phyloP scores from a whole-genome alignment of 176 grass and related monocot species.

The Phoenix dactylifera region DNA sequence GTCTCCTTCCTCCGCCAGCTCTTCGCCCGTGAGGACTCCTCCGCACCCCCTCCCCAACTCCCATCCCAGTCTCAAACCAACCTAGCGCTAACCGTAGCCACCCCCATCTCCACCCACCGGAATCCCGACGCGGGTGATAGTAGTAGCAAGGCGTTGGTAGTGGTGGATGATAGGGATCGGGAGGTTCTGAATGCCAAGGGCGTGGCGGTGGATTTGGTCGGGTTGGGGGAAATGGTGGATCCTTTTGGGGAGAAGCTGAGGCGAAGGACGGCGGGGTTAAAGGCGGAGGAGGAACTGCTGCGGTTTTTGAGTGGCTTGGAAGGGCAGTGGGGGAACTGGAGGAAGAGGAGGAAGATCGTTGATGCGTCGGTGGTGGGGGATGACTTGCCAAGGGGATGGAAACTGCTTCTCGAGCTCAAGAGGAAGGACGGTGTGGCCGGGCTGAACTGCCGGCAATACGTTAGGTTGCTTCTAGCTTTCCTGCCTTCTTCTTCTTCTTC shows the following conservation, averaged over 20 bases:
- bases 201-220: conserved; percentile 49
- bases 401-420: conserved; percentile 68
- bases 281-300: conserved; percentile 44
- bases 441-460: conserved; percentile 50
- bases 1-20: conserved; percentile 17
- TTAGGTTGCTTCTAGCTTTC: conserved; percentile 37
- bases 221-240: conserved; percentile 33
- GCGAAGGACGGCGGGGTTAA: conserved; percentile 41
- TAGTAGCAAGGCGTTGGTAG: conserved; percentile 2
- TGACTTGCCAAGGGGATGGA: conserved; percentile 85
- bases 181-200: conserved; percentile 56
- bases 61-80: neutral
- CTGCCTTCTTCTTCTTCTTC: conserved; percentile 1
- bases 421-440: conserved; percentile 37
- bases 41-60: no score
- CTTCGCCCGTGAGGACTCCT: conserved; percentile 4
- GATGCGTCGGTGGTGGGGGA: conserved; percentile 68
- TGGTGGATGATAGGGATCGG: conserved; percentile 39
- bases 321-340: conserved; percentile 47
- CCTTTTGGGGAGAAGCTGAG: conserved; percentile 51
- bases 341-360: conserved; percentile 54
- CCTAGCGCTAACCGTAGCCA: conserved; percentile 21
- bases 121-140: conserved; percentile 10
- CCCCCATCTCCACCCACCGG: conserved; percentile 15
- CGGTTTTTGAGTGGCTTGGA: conserved; percentile 53